Conservation (phyloP, 495 filamentous ascomycete species). For the Recurvomyces mirabilis region DNA sequence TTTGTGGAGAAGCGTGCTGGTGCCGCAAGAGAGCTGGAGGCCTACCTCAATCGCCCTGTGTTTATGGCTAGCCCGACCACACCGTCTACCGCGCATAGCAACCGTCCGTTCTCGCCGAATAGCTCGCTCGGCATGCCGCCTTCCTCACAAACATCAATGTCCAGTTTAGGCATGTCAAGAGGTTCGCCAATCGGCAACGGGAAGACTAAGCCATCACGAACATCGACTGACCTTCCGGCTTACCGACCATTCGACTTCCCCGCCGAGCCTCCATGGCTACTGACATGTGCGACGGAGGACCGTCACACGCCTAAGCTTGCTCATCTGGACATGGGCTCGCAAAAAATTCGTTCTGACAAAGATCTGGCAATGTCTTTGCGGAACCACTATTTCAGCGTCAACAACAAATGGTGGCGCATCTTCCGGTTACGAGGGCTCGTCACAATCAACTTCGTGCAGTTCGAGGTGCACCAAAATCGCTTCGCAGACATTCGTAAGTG, state of each 20-base stretch:
- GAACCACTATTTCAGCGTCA: constrained; percentile 25
- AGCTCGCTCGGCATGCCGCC: constrained; percentile 15
- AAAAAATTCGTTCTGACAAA: constrained; percentile 25
- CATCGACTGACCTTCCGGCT: not conserved
- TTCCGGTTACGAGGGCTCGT: constrained; percentile 26
- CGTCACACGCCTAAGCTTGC: constrained; percentile 26
- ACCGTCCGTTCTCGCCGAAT: constrained; percentile 4
- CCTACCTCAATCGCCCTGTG: constrained; percentile 24
- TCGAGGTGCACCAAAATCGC: constrained; percentile 31
- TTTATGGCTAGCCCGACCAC: constrained; percentile 22
- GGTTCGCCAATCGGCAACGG: not conserved
- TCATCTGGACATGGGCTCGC: constrained; percentile 12
- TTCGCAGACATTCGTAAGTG: constrained; percentile 29
- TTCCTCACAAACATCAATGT: constrained; percentile 8
- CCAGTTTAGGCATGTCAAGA: constrained; percentile 3
- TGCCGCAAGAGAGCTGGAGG: constrained; percentile 28
- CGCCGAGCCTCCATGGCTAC: constrained; percentile 22
- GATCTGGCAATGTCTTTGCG: constrained; percentile 25
- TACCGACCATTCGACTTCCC: not conserved
- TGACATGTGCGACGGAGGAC: constrained; percentile 28
- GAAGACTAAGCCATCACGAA: constrained; percentile 1
- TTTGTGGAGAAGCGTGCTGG: constrained; percentile 29
- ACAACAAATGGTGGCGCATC: constrained; percentile 21
- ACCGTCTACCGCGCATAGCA: constrained; percentile 10
- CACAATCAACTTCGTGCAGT: constrained; percentile 32